Conservation (phyloP, 2,329 filamentous ascomycete genomes). For the Penicillium concentricum region DNA sequence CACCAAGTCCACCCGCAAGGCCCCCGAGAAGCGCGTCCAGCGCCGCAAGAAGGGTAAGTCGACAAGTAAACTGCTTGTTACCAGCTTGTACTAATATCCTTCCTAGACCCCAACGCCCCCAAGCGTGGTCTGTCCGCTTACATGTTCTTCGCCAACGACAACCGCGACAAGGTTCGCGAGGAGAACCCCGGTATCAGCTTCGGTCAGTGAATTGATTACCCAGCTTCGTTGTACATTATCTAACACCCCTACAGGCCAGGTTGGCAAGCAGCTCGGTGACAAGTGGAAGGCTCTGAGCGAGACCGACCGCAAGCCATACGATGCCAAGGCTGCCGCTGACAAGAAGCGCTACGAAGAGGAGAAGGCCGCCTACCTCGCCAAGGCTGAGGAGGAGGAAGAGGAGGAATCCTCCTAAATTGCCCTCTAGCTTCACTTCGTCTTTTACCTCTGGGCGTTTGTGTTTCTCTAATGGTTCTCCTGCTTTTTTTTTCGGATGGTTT, state of each 20-base stretch:
- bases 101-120: conserved; percentile 86
- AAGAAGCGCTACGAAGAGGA: conserved; percentile 99
- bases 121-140: conserved; percentile 99
- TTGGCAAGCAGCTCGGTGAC: conserved; percentile 97
- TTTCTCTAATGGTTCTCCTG: conserved; percentile 31
- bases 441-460: conserved; percentile 37
- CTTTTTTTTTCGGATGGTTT: conserved; percentile 33
- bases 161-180: conserved; percentile 95
- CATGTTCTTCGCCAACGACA: conserved; percentile 99
- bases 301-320: conserved; percentile 89
- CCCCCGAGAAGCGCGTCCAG: conserved; percentile 56
- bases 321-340: conserved; percentile 92
- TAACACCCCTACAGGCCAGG: conserved; percentile 64
- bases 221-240: not conserved
- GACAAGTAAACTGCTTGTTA: not conserved
- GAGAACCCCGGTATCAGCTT: conserved; percentile 98
- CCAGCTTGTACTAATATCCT: conserved; percentile 16
- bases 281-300: conserved; percentile 96
- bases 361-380: conserved; percentile 80
- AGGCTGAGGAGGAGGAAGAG: conserved; percentile 60
- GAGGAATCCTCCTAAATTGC: conserved; percentile 47
- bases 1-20: conserved; percentile 61
- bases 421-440: conserved; percentile 24
- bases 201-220: conserved; percentile 53
- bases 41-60: conserved; percentile 72